A percentile compares a stretch with the other conserved stretches of the same genome.
phyloP scores from a whole-genome alignment of 1,139 yeast species.

The Lodderomyces pseudojiufengensis region DNA sequence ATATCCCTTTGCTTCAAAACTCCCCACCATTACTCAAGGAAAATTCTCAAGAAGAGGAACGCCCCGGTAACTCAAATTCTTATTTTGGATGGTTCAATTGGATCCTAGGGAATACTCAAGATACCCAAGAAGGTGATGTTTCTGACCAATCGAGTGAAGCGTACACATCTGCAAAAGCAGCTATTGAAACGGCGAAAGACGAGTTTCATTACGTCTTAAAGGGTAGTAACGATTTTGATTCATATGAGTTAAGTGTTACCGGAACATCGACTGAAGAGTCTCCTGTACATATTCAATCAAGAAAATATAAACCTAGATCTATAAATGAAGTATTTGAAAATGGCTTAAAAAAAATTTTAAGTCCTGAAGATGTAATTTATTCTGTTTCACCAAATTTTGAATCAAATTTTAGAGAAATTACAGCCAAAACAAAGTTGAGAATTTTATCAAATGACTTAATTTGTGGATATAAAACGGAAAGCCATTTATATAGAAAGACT shows the following conservation, averaged over 20 bases:
- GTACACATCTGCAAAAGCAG: slow-evolving; percentile 32
- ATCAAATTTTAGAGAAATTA: slow-evolving; percentile 33
- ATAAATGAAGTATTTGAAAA: slow-evolving; percentile 38
- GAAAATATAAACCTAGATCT: slow-evolving; percentile 33
- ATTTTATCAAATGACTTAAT: slow-evolving; percentile 32
- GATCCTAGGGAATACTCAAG: slow-evolving; percentile 18
- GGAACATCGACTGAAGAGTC: slow-evolving; percentile 36
- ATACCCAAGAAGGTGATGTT: slow-evolving; percentile 16
- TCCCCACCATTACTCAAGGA: slow-evolving; percentile 2
- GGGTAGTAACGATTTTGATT: slow-evolving; percentile 19
- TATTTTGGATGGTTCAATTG: slow-evolving; percentile 22
- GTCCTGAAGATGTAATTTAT: neutral
- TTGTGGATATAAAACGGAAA: slow-evolving; percentile 26
- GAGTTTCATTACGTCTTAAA: slow-evolving; percentile 35
- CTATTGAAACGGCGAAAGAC: slow-evolving; percentile 34
- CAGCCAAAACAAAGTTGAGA: slow-evolving; percentile 37
- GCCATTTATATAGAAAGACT: slow-evolving; percentile 30
- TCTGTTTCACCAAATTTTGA: slow-evolving; percentile 7
- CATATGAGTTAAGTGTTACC: slow-evolving; percentile 32
- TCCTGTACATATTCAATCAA: slow-evolving; percentile 37
- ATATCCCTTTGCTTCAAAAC: slow-evolving; percentile 11
- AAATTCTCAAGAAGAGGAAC: slow-evolving; percentile 1
- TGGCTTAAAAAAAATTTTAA: slow-evolving; percentile 2
- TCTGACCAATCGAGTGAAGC: slow-evolving; percentile 20
- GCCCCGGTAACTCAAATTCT: neutral